These are phyloP conservation scores for Cercophora scortea DNA, from an alignment of 495 filamentous ascomycete genomes.

Conservation along the genomic window DNA sequence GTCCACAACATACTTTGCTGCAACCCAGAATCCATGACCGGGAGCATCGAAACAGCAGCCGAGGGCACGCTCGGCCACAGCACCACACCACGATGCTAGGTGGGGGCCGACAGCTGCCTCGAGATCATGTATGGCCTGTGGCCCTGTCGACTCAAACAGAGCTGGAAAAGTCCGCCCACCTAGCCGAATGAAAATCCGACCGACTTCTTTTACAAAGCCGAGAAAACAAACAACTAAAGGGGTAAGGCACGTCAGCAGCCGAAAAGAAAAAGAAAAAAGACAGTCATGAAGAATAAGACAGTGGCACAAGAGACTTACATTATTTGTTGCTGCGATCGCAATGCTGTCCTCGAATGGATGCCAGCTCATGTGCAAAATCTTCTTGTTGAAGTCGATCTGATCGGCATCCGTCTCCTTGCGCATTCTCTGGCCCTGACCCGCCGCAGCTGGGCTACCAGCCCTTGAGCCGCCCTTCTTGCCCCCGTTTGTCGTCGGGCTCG, in stretches of 20 bases:
- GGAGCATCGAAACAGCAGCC: neutral
- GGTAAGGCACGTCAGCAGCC: slow-evolving; percentile 13
- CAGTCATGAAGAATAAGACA: no score
- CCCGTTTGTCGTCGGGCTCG: slow-evolving; percentile 60
- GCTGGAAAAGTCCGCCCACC: neutral
- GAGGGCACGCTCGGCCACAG: no score
- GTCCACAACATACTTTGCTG: slow-evolving; percentile 1
- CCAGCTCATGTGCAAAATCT: slow-evolving; percentile 99
- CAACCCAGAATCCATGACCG: neutral
- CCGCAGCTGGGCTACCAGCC: slow-evolving; percentile 82
- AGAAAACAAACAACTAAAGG: slow-evolving; percentile 90
- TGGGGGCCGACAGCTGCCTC: no score
- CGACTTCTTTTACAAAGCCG: slow-evolving; percentile 60
- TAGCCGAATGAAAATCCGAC: neutral
- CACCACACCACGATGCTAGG: neutral
- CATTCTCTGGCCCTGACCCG: slow-evolving; percentile 83
- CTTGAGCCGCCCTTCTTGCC: slow-evolving; percentile 79
- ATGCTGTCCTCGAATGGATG: slow-evolving; percentile 99
- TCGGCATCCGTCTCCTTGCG: slow-evolving; percentile 98
- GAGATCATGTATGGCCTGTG: no score
- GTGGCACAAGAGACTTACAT: slow-evolving; percentile 57
- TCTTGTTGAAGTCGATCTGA: slow-evolving; percentile 99
- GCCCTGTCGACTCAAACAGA: neutral
- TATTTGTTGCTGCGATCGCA: slow-evolving; percentile 98
- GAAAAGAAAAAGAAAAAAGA: neutral